Conservation (phyloP, 2,329 filamentous ascomycete species). For the Didymella keratinophila region DNA sequence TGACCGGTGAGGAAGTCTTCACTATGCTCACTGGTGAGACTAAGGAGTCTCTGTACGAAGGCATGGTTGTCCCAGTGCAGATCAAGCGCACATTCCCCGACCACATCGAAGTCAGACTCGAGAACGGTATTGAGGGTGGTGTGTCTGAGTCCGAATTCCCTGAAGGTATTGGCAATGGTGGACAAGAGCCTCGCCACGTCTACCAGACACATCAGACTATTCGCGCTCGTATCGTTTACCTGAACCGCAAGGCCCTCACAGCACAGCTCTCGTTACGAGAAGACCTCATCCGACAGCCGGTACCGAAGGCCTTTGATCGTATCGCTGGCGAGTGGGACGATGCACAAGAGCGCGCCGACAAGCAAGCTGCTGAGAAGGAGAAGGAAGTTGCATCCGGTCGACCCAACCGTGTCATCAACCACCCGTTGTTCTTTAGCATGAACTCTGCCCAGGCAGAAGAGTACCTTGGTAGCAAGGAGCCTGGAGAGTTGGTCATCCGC, state of each 20-base stretch:
- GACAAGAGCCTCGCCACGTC: conserved; percentile 64
- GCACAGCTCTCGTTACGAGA: conserved; percentile 87
- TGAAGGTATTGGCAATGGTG: conserved; percentile 64
- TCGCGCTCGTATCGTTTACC: conserved; percentile 84
- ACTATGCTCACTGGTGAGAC: conserved; percentile 98
- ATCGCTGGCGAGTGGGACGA: conserved; percentile 88
- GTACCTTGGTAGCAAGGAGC: conserved; percentile 83
- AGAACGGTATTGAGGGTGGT: conserved; percentile 91
- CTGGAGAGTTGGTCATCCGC: conserved; percentile 92
- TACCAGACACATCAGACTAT: conserved; percentile 83
- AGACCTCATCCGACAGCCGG: conserved; percentile 74
- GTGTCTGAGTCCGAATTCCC: conserved; percentile 85
- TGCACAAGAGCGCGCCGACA: conserved; percentile 79
- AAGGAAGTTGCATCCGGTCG: conserved; percentile 87
- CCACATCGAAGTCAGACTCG: conserved; percentile 90
- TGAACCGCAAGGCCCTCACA: conserved; percentile 86
- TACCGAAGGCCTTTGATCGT: conserved; percentile 63
- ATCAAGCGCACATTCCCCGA: conserved; percentile 89
- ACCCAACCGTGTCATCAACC: conserved; percentile 94
- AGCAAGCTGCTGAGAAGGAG: conserved; percentile 77
- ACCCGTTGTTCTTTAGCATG: conserved; percentile 93
- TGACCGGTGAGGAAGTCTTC: conserved; percentile 82
- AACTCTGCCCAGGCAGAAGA: conserved; percentile 93
- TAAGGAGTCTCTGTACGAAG: conserved; percentile 78
- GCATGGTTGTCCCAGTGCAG: conserved; percentile 91